Conservation (phyloP, 441 rosid genomes). For the Cnidoscolus chayamansa region DNA sequence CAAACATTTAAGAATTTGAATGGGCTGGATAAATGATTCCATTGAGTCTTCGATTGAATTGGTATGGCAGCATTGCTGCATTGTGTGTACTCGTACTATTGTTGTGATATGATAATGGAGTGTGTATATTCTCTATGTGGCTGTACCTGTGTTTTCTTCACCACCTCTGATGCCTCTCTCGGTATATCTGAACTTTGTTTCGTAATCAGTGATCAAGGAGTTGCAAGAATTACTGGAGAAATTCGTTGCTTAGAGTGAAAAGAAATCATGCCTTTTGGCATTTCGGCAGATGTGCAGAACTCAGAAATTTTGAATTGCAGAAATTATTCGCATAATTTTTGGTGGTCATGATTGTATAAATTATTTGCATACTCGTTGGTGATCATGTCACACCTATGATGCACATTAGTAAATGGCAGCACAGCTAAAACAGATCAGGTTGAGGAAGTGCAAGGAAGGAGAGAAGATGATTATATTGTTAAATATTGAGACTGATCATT, state of each 20-base stretch:
- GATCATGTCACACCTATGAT: not conserved
- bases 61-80: not conserved
- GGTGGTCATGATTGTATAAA: not conserved
- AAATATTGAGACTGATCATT: not conserved
- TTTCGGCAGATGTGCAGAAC: not conserved
- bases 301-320: not conserved
- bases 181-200: slow-evolving; percentile 12
- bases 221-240: not conserved
- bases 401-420: not conserved
- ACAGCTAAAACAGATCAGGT: not conserved
- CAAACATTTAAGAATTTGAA: not conserved
- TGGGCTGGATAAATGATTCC: not conserved
- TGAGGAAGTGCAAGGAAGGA: not conserved
- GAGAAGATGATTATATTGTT: not conserved
- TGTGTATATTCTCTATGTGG: not conserved
- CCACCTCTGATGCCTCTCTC: not conserved
- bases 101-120: not conserved
- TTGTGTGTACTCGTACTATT: not conserved
- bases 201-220: not conserved
- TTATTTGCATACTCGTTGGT: not conserved
- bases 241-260: not conserved
- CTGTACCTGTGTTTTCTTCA: not conserved
- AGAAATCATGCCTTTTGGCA: not conserved
- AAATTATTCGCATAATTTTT: not conserved
- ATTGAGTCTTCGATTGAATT: too few relatives aligned